These are phyloP conservation scores for Dryadomyces quercivorus DNA, from an alignment of 2,329 filamentous ascomycete species.

Conservation along the genomic window DNA sequence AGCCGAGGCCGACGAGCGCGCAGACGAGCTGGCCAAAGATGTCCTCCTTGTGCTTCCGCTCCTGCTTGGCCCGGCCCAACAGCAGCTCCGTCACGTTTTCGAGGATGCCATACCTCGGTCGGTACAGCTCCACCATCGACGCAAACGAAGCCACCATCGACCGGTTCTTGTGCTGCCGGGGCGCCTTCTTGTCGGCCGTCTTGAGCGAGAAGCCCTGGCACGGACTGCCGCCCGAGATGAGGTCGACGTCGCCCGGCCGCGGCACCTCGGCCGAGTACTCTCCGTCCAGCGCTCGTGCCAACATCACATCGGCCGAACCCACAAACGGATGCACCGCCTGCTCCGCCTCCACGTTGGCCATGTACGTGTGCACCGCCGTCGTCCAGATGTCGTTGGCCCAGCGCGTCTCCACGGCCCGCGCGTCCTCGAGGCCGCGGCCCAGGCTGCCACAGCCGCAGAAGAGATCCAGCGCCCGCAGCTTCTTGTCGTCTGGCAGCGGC, in stretches of 20 bases:
- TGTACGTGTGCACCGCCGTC: slow-evolving; percentile 58
- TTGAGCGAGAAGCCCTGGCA: slow-evolving; percentile 64
- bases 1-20: slow-evolving; percentile 62
- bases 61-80: slow-evolving; percentile 20
- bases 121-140: slow-evolving; percentile 61
- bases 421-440: slow-evolving; percentile 64
- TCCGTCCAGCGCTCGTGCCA: slow-evolving; percentile 42
- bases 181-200: slow-evolving; percentile 44
- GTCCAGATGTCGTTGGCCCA: slow-evolving; percentile 57
- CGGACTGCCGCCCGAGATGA: slow-evolving; percentile 62
- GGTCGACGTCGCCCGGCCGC: slow-evolving; percentile 48
- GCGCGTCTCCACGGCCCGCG: slow-evolving; percentile 49
- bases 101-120: slow-evolving; percentile 61
- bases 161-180: slow-evolving; percentile 52
- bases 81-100: slow-evolving; percentile 53
- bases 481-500: slow-evolving; percentile 14
- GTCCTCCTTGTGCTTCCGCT: slow-evolving; percentile 35
- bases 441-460: slow-evolving; percentile 73
- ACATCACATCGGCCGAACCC: slow-evolving; percentile 61
- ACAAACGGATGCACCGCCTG: slow-evolving; percentile 41
- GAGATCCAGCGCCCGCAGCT: slow-evolving; percentile 52
- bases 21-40: slow-evolving; percentile 64
- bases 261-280: slow-evolving; percentile 36
- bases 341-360: slow-evolving; percentile 44
- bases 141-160: slow-evolving; percentile 68